phyloP scores from a whole-genome alignment of 2,329 filamentous ascomycete species.

The Fusarium compactum region DNA sequence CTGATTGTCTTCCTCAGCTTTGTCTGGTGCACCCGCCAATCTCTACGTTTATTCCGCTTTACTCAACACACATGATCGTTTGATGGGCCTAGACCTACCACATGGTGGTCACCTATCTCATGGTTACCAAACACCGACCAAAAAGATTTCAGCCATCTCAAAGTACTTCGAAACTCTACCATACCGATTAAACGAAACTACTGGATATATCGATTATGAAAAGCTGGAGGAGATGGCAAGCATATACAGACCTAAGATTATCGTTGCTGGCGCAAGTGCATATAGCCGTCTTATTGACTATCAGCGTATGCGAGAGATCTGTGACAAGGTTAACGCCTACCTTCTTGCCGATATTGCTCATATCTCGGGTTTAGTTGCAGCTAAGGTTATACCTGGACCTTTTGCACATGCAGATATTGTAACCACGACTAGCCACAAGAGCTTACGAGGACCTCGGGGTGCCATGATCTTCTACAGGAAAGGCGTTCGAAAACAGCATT shows the following conservation, averaged over 20 bases:
- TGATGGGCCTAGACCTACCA: constrained; percentile 97
- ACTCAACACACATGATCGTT: constrained; percentile 89
- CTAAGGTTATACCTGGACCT: constrained; percentile 89
- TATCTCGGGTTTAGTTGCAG: constrained; percentile 93
- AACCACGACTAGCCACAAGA: constrained; percentile 98
- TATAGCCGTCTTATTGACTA: constrained; percentile 98
- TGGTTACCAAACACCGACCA: constrained; percentile 94
- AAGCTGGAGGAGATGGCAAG: constrained; percentile 87
- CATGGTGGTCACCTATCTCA: constrained; percentile 97
- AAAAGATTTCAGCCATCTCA: constrained; percentile 97
- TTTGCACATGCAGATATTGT: constrained; percentile 94
- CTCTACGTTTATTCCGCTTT: constrained; percentile 96
- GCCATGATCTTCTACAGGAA: constrained; percentile 99
- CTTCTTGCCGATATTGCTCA: constrained; percentile 97
- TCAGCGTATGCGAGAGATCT: constrained; percentile 88
- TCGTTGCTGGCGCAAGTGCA: constrained; percentile 93
- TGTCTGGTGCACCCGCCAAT: constrained; percentile 81
- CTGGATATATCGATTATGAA: constrained; percentile 95
- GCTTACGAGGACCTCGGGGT: constrained; percentile 90
- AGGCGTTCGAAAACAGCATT: constrained; percentile 84
- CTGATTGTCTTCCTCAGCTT: constrained; percentile 62
- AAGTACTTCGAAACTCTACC: constrained; percentile 99
- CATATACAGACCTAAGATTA: constrained; percentile 93
- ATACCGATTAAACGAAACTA: constrained; percentile 90
- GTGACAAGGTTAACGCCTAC: constrained; percentile 92